Percentiles rank a stretch among this genome's conserved stretches.
These are phyloP conservation scores for Leccinellum rugosiceps DNA, from an alignment of 768 basidiomycete species.

Conservation along the genomic window DNA sequence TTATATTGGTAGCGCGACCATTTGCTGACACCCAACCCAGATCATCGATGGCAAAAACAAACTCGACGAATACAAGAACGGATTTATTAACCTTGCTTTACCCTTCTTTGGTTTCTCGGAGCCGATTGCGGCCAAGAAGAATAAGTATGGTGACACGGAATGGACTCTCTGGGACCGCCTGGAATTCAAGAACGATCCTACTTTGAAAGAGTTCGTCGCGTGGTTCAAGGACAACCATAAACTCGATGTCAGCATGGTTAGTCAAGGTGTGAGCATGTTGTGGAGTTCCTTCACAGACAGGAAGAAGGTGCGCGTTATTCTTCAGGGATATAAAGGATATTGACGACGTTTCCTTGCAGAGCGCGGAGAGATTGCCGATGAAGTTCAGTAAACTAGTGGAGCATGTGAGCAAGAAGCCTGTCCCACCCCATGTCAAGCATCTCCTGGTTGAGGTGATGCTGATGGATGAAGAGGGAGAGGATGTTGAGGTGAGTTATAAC, in stretches of 20 bases:
- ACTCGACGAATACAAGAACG: constrained; percentile 96
- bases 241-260: constrained; percentile 92
- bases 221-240: constrained; percentile 85
- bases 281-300: constrained; percentile 93
- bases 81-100: constrained; percentile 94
- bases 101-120: constrained; percentile 99
- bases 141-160: constrained; percentile 82
- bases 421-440: constrained; percentile 78
- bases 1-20: not conserved
- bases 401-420: constrained; percentile 90
- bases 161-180: constrained; percentile 99
- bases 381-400: constrained; percentile 90
- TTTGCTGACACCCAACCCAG: constrained; percentile 38
- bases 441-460: constrained; percentile 94
- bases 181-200: constrained; percentile 86
- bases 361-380: constrained; percentile 84
- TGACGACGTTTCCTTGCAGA: constrained; percentile 44
- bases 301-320: constrained; percentile 67
- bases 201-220: constrained; percentile 76
- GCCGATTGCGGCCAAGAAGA: constrained; percentile 85
- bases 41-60: constrained; percentile 94
- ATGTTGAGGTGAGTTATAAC: constrained; percentile 71
- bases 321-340: not conserved
- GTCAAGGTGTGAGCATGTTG: constrained; percentile 95
- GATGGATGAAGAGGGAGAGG: constrained; percentile 87